Evolutionary conservation across 345 rosid genomes (phyloP), one percentile per base, ranked within the genome.

Genomic region (Noccaea caerulescens): DNA sequence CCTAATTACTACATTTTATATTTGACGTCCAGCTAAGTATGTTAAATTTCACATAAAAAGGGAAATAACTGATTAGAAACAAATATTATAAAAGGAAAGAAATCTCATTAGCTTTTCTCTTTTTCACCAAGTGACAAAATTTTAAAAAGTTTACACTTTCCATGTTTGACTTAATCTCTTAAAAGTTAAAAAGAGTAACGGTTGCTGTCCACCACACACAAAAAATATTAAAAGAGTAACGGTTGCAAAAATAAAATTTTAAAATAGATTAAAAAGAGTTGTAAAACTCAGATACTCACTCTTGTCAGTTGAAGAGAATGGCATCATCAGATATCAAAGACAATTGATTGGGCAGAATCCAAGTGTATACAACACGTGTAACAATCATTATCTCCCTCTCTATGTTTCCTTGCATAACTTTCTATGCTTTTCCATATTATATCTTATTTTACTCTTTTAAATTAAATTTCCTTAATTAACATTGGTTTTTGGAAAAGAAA

Each of bases 151-250:
- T 49, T 36, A 49, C 6, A 20, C 36, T 37, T 41, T 52, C 30
- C n/a, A 5, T 3, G 14, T 10, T 38, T 37, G 50, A 52, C 13
- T 5, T 4, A 37, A 58, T 20, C 36, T 9, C 16, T 10, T 18
- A 14, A 55, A 54, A n/a, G 14, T 13, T 7, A 33, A 36, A 51
- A 37, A 41, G 39, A 23, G 73, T 57, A 69, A 69, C 73, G 64
- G 47, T 37, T 36, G 8, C 25, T 33, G 11, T 7, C 9, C 30
- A 27, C 30, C 30, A 27, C 30, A 27, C 30, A 27, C 7, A 16
- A 55, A 32, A 4, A 44, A 44, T 12, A 2, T 8, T 6, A 13
- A 53, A 65, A 54, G 18, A 37, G 73, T 46, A 69, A 69, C 73
- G 64, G 57, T 47, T 23, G 5, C 37, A 36, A 36, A 43, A 9